Percentiles rank a stretch among this genome's conserved stretches.
Evolutionary conservation across 768 basidiomycete species (phyloP).

Genomic region (Kondoa malvinella): DNA sequence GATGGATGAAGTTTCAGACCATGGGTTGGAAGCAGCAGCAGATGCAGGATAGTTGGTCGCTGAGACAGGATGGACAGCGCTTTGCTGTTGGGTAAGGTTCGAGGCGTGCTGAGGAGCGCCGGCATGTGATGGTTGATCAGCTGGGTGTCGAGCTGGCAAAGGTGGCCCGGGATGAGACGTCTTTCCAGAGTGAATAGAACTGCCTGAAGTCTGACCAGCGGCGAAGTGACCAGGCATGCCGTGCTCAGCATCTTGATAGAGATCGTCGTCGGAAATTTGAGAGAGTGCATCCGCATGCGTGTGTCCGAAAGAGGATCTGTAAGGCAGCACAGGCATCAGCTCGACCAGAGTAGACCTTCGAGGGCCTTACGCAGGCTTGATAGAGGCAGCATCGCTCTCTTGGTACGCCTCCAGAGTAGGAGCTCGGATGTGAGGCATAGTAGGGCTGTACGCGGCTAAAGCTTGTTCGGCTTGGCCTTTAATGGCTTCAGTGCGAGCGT

Average conservation of each 20-base stretch:
- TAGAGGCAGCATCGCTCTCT: not conserved
- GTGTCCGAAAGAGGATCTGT: slow-evolving; percentile 23
- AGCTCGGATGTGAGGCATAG: not conserved
- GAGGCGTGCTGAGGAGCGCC: not conserved
- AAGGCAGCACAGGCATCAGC: not conserved
- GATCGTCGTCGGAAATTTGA: not conserved
- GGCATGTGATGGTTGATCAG: not conserved
- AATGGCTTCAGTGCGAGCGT: slow-evolving; percentile 20
- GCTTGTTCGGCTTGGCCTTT: slow-evolving; percentile 18
- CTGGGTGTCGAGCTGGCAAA: not conserved
- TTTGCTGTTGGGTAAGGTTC: not conserved
- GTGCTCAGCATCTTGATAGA: not conserved
- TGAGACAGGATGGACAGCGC: not conserved
- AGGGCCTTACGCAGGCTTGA: not conserved
- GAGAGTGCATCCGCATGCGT: slow-evolving; percentile 21
- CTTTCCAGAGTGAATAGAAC: not conserved
- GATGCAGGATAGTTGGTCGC: not conserved
- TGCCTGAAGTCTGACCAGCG: slow-evolving; percentile 8
- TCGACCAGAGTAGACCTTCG: not conserved
- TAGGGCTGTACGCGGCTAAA: not conserved
- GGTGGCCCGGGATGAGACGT: not conserved
- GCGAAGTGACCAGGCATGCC: not conserved
- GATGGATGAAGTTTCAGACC: not conserved
- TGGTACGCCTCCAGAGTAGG: not conserved
- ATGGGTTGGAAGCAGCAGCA: not conserved